phyloP scores from a whole-genome alignment of 345 rosid genomes.

The Linum usitatissimum region DNA sequence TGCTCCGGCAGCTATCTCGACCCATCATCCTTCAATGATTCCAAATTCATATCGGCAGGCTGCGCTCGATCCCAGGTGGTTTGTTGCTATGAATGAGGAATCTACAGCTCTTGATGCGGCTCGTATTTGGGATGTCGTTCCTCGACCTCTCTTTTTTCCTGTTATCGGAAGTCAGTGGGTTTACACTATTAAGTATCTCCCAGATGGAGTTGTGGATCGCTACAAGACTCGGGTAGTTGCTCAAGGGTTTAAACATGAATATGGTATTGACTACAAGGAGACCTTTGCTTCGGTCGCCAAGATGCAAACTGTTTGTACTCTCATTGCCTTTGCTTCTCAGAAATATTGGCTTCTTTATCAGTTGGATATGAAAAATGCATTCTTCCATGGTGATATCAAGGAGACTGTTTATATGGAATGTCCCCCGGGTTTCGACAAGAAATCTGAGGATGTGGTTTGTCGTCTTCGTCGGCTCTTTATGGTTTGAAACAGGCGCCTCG shows the following conservation, averaged over 20 bases:
- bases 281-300: too few species aligned
- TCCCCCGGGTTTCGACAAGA: not conserved
- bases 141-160: too few species aligned
- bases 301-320: not conserved
- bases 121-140: not conserved
- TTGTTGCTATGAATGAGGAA: not conserved
- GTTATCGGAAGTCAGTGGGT: not conserved
- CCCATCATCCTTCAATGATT: too few species aligned
- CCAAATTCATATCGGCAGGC: too few species aligned
- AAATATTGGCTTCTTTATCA: not conserved
- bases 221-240: too few species aligned
- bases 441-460: not conserved
- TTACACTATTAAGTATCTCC: too few species aligned
- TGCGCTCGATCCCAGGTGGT: too few species aligned
- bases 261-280: too few species aligned
- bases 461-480: not conserved
- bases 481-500: not conserved
- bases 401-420: not conserved
- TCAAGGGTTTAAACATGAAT: too few species aligned
- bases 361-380: not conserved
- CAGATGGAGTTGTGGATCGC: too few species aligned
- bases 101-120: not conserved
- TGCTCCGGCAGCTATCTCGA: too few species aligned
- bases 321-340: not conserved
- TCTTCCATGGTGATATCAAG: not conserved